Evolutionary conservation across 345 rosid genomes (phyloP).

Genomic region (Citrus hindsii): DNA sequence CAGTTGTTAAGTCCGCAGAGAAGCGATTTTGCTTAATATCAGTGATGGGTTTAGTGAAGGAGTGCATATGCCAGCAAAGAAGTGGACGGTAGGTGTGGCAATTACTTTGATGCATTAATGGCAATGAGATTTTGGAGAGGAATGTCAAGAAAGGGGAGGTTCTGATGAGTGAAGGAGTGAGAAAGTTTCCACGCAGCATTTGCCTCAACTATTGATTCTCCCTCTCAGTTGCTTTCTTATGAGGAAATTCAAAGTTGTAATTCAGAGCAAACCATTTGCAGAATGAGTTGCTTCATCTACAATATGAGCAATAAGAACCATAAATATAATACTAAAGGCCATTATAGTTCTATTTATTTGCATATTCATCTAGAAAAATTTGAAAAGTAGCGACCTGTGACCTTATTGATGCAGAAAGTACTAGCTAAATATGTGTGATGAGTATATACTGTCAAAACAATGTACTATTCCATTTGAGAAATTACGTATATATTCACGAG

Average conservation of each 20-base stretch:
- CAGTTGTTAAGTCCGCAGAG: conserved; percentile 25
- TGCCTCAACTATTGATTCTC: not conserved
- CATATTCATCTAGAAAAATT: too few species aligned
- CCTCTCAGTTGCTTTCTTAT: not conserved
- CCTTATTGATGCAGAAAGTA: too few species aligned
- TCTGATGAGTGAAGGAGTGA: conserved; percentile 32
- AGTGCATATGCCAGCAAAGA: conserved; percentile 19
- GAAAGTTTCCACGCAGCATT: conserved; percentile 44
- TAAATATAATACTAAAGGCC: not conserved
- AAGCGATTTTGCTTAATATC: conserved; percentile 14
- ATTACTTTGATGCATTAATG: conserved; percentile 12
- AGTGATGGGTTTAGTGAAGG: conserved; percentile 14
- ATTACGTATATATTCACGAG: too few species aligned
- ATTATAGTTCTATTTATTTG: not conserved
- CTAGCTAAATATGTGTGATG: too few species aligned
- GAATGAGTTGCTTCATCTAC: not conserved
- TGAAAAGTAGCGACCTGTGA: too few species aligned
- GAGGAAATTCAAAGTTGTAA: not conserved
- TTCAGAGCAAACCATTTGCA: not conserved
- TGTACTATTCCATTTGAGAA: too few species aligned
- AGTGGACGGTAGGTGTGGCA: conserved; percentile 1
- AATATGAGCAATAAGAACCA: not conserved
- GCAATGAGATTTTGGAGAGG: conserved; percentile 32
- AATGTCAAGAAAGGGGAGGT: conserved; percentile 23
- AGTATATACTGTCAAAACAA: too few species aligned